These are phyloP conservation scores for Mycena maculata DNA, from an alignment of 768 basidiomycete species.

Conservation along the genomic window DNA sequence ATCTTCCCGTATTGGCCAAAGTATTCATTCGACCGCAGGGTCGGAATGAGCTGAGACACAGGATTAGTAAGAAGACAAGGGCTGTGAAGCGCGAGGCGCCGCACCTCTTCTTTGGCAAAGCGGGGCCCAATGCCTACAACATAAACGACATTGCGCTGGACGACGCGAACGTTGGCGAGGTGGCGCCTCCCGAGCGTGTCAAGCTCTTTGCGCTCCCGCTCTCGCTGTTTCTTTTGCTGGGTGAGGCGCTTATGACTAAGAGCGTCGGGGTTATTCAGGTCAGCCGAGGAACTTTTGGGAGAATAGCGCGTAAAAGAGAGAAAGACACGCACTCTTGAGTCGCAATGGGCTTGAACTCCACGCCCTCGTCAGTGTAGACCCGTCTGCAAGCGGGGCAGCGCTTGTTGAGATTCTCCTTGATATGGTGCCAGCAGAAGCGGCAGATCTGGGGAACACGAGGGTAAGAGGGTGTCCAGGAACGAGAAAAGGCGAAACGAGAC, in stretches of 20 bases:
- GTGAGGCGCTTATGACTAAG: conserved; percentile 92
- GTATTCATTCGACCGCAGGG: conserved; percentile 93
- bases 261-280: conserved; percentile 7
- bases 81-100: conserved; percentile 39
- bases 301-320: conserved; percentile 31
- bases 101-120: conserved; percentile 96
- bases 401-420: conserved; percentile 94
- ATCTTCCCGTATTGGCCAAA: conserved; percentile 99
- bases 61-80: conserved; percentile 30
- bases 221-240: conserved; percentile 94
- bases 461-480: conserved; percentile 22
- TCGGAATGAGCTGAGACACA: conserved; percentile 79
- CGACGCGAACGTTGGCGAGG: conserved; percentile 93
- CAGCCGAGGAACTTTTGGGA: conserved; percentile 26
- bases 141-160: conserved; percentile 95
- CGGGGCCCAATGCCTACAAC: conserved; percentile 94
- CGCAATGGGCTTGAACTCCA: conserved; percentile 95
- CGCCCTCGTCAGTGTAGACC: conserved; percentile 90
- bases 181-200: conserved; percentile 87
- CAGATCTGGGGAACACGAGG: conserved; percentile 77
- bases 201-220: conserved; percentile 95
- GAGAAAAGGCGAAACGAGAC: conserved; percentile 13
- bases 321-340: conserved; percentile 86
- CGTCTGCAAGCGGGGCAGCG: conserved; percentile 97
- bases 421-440: conserved; percentile 99